Conservation (phyloP, 78 protist genomes). For the Cavenderia fasciculata region DNA sequence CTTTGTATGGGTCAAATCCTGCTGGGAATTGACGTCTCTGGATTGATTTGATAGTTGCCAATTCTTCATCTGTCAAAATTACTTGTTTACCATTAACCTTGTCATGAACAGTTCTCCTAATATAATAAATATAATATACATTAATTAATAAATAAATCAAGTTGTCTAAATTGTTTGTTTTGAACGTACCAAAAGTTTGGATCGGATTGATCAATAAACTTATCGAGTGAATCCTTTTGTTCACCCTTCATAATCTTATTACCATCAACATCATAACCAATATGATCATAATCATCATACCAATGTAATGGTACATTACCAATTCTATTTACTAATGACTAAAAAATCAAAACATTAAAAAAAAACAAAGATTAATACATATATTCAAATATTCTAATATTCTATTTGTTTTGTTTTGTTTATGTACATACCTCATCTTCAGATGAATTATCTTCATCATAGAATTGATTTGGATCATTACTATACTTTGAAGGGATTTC, state of each 20-base stretch:
- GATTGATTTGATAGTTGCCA: conserved; percentile 82
- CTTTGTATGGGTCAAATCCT: conserved; percentile 21
- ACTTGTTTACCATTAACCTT: conserved; percentile 83
- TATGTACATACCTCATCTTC: conserved; percentile 68
- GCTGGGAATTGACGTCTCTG: conserved; percentile 64
- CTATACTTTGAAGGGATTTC: neutral
- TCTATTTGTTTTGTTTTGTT: no score
- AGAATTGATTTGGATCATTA: conserved; percentile 48
- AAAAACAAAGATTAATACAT: neutral
- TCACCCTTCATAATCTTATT: conserved; percentile 84
- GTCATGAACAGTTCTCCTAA: conserved; percentile 92
- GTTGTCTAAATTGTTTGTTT: neutral
- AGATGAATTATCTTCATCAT: conserved; percentile 64
- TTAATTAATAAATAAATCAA: neutral
- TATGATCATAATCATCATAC: conserved; percentile 96
- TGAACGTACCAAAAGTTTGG: conserved; percentile 80
- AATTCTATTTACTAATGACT: conserved; percentile 82
- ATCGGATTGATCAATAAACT: conserved; percentile 75
- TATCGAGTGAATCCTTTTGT: conserved; percentile 85
- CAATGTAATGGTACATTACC: conserved; percentile 96
- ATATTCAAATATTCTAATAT: neutral
- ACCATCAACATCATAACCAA: conserved; percentile 97
- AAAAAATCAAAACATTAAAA: neutral
- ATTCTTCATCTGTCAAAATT: conserved; percentile 83
- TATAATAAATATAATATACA: neutral